Percentiles rank a stretch among this genome's conserved stretches.
Conservation (phyloP, 2,329 filamentous ascomycete genomes). For the Ceratocystis huliohia region DNA sequence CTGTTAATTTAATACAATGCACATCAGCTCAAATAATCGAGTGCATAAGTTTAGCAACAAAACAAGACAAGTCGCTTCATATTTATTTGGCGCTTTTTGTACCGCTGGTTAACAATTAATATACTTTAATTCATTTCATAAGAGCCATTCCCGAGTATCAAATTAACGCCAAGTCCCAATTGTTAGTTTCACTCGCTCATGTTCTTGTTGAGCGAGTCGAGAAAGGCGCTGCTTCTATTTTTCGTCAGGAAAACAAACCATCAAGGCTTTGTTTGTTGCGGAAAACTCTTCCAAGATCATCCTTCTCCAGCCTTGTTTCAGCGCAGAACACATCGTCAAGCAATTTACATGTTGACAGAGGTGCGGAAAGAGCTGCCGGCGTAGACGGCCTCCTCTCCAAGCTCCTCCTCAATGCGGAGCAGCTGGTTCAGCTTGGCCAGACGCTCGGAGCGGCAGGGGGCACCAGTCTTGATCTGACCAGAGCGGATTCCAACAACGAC, state of each 20-base stretch:
- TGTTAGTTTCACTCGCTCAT: constrained; percentile 6
- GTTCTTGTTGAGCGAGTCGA: not conserved
- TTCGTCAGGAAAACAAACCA: constrained; percentile 16
- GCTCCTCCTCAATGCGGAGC: constrained; percentile 98
- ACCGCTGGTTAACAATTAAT: constrained; percentile 20
- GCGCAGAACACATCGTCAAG: constrained; percentile 4
- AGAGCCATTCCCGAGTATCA: constrained; percentile 17
- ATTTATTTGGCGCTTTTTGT: constrained; percentile 17
- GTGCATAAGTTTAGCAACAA: not conserved
- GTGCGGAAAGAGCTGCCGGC: constrained; percentile 87
- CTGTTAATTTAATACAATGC: not conserved
- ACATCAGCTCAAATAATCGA: not conserved
- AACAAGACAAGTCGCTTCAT: not conserved
- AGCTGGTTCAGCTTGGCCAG: constrained; percentile 99
- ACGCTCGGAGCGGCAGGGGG: constrained; percentile 90
- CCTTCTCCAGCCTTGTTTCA: constrained; percentile 11
- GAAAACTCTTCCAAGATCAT: constrained; percentile 20
- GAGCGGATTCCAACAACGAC: constrained; percentile 92
- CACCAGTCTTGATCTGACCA: constrained; percentile 98
- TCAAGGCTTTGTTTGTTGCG: constrained; percentile 18
- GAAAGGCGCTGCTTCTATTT: constrained; percentile 13
- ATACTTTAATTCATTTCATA: constrained; percentile 15
- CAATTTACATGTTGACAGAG: constrained; percentile 67
- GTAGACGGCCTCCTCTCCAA: constrained; percentile 81
- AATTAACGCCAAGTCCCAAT: constrained; percentile 13